Evolutionary conservation across 768 basidiomycete genomes (phyloP), one percentile per base, ranked within the genome.

Genomic region (Phlegmacium glaucopus): DNA sequence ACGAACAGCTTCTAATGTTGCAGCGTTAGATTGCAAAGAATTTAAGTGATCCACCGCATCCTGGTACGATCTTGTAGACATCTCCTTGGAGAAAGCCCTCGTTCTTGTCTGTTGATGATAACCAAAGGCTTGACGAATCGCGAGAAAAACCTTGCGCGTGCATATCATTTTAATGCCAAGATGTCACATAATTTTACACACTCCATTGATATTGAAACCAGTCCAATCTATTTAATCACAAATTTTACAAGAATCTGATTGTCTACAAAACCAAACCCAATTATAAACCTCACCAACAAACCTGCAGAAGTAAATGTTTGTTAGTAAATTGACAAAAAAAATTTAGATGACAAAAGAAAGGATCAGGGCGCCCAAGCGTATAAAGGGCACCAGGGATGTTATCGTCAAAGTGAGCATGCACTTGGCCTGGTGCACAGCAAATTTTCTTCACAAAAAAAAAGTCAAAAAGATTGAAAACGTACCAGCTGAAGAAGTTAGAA

Each of bases 1-100:
- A 32, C 89, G 83, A 29, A 85, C 77, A 15, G 88, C 89, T 25
- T 94, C 92, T 17, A 99, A 74, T 16, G 84, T 80, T n/a, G 93
- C 90, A 13, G 93, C 93, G 74, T 98, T 99, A 25, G 87, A 88
- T 64, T 99, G 94, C 2, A 92, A 73, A 30, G 85, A 74, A 64
- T 94, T 93, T 40, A 93, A 74, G 50, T 74, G 70, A 37, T 82
- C 76, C 36, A 93, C 71, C 1, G 90, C 90, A 54, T 90, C 84
- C 57, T 74, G 72, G 61, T 92, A 93, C 4, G 82, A 77, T 56
- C 79, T 73, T 25, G 75, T 70, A 22, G 83, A 76, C 85, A 90
- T 88, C 27, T 50, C 62, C 49, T 69, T 55, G 36, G 25, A 30
- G 29, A 38, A 29, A 35, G 15, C 17, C 45, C 39, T 34, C 29